Evolutionary conservation across 1,139 yeast species (phyloP).

Genomic region (Debaryomycetaceae sp.): DNA sequence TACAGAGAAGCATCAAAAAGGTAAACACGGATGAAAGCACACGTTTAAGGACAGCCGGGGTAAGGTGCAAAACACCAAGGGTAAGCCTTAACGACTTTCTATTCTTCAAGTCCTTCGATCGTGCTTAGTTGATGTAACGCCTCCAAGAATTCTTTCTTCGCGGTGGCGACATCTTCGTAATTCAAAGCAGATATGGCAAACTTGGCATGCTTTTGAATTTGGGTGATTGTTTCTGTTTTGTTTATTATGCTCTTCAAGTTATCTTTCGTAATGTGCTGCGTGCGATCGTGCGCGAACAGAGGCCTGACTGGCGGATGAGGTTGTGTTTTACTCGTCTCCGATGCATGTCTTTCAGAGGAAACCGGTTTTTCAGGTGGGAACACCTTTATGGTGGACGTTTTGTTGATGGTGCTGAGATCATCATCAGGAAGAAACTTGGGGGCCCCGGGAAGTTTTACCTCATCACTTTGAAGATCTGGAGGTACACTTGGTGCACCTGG

Average conservation of each 20-base stretch:
- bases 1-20: background rate
- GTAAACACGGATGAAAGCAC: background rate
- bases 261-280: conserved; percentile 28
- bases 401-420: conserved; percentile 36
- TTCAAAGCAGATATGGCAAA: conserved; percentile 92
- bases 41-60: background rate
- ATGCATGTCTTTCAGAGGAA: conserved; percentile 2
- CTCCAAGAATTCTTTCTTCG: conserved; percentile 63
- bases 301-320: background rate
- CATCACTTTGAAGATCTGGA: conserved; percentile 25
- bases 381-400: conserved; percentile 37
- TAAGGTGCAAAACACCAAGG: background rate
- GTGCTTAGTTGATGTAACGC: background rate
- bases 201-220: conserved; percentile 82
- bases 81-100: conserved; percentile 1
- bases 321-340: background rate
- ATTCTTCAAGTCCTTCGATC: conserved; percentile 1
- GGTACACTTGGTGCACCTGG: conserved; percentile 33
- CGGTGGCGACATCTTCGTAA: conserved; percentile 84
- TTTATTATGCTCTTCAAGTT: conserved; percentile 51
- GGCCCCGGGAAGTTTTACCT: conserved; percentile 39
- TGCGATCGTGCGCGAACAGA: conserved; percentile 1
- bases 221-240: conserved; percentile 57
- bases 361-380: conserved; percentile 22
- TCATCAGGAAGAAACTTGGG: conserved; percentile 44